Base-by-base conservation (phyloP, 1,284 basidiomycete genomes). In the Spongiforma sp. region DNA sequence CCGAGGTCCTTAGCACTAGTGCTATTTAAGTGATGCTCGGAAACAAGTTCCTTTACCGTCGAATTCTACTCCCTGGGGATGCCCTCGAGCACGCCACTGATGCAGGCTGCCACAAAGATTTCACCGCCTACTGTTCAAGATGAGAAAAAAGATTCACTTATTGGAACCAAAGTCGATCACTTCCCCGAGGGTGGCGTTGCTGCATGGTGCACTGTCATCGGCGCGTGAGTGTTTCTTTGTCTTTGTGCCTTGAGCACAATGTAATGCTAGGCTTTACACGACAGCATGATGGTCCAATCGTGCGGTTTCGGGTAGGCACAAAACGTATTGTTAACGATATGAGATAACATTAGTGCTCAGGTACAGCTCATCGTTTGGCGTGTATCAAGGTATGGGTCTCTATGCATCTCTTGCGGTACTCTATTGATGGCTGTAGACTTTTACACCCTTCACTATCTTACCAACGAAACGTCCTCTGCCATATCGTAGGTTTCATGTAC, bases 381-480 rank as follows among this genome's bases (percentile, higher is more conserved):
- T 75, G 32, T 78, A 76, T 63, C 73, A 75, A 71, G 71, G 84
- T 75, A 63, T 41, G 43, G 17, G 12, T 5, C 2, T 28, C 33
- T 21, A 9, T 21, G 5, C 10, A 17, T 26, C 30, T 37, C 14
- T 24, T 5, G 32, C 21, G 7, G 19, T 19, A 30, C 14, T 37
- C 52, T 37, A 48, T 39, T 64, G 41, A 69, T 37, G 8, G 36
- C 2, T 33, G 9, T 53, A 75, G 73, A 75, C 28, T 76, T 66
- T 62, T 77, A 76, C 48, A 71, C 69, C 17, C 60, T 65, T 14
- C 62, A 68, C 50, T 74, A 75, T 60, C 73, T 82, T 1, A 77
- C 59, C 1, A 63, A 75, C 15, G 65, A 67, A 43, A 70, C 73
- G 0, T 62, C 71, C 3, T 75, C 73, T 34, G 62, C 65, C 11